Percentiles rank a stretch among this genome's conserved stretches.
Conservation (phyloP, 2,329 filamentous ascomycete species). For the Claviceps maximensis region DNA sequence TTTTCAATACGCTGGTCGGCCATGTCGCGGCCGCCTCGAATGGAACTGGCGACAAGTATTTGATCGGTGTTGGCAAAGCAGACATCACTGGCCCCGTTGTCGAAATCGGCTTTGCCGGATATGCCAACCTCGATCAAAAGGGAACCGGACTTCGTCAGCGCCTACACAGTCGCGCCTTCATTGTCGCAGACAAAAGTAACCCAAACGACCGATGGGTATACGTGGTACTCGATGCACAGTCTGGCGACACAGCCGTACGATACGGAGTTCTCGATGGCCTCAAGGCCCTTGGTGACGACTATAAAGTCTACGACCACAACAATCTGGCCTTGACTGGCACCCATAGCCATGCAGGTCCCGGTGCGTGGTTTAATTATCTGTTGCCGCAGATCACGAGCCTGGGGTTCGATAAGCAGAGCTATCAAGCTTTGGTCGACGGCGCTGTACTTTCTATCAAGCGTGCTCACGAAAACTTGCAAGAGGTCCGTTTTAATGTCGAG, state of each 20-base stretch:
- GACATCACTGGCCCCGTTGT: conserved; percentile 64
- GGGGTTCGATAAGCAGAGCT: conserved; percentile 78
- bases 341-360: conserved; percentile 83
- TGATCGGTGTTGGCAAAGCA: conserved; percentile 43
- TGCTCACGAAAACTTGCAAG: conserved; percentile 48
- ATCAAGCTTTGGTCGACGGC: conserved; percentile 78
- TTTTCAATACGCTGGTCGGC: conserved; percentile 1
- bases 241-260: conserved; percentile 77
- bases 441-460: conserved; percentile 67
- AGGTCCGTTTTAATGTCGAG: conserved; percentile 18
- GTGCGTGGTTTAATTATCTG: conserved; percentile 89
- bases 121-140: conserved; percentile 71
- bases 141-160: conserved; percentile 79
- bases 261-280: conserved; percentile 76
- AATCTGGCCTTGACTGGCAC: conserved; percentile 88
- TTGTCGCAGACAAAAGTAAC: conserved; percentile 56
- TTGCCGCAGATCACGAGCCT: conserved; percentile 80
- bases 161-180: conserved; percentile 80
- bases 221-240: conserved; percentile 73
- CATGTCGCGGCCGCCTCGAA: background rate
- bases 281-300: conserved; percentile 53
- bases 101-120: conserved; percentile 84
- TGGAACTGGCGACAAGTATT: conserved; percentile 26
- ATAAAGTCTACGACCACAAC: conserved; percentile 59
- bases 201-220: conserved; percentile 70